Conservation (phyloP, 345 rosid species). For the Dipteronia dyeriana region DNA sequence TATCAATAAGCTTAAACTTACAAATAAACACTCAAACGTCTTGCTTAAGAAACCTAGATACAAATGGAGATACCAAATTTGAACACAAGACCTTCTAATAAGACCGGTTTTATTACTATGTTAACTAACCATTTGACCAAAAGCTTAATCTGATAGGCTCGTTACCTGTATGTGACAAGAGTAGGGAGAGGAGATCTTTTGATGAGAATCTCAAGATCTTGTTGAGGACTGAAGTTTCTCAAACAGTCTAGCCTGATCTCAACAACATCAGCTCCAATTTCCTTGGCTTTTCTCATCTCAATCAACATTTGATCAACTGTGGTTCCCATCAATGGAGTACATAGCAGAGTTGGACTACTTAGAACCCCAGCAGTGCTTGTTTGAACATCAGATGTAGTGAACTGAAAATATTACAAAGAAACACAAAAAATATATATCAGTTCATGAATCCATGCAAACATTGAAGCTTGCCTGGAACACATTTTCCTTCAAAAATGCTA, state of each 20-base stretch:
- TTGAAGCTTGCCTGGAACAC: background rate
- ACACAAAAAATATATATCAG: background rate
- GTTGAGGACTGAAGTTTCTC: conserved; percentile 36
- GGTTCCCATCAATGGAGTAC: conserved; percentile 48
- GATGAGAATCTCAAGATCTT: conserved; percentile 37
- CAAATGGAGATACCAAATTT: background rate
- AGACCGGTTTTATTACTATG: background rate
- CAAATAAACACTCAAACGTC: background rate
- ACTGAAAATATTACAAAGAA: conserved; percentile 10
- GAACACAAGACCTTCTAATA: background rate
- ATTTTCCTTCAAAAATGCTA: background rate
- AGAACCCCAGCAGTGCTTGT: conserved; percentile 24
- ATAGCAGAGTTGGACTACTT: conserved; percentile 47
- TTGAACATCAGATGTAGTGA: conserved; percentile 28
- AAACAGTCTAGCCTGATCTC: conserved; percentile 46
- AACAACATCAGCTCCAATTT: conserved; percentile 40
- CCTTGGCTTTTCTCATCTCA: conserved; percentile 44
- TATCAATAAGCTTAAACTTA: background rate
- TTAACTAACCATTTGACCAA: too few species aligned
- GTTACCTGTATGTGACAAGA: conserved; percentile 47
- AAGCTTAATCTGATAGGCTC: too few species aligned
- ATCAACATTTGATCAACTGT: conserved; percentile 44
- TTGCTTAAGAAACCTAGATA: background rate
- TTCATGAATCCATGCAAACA: background rate
- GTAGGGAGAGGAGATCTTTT: conserved; percentile 51